Evolutionary conservation across 2,329 filamentous ascomycete genomes (phyloP).

Genomic region (Aspergillus hiratsukae): DNA sequence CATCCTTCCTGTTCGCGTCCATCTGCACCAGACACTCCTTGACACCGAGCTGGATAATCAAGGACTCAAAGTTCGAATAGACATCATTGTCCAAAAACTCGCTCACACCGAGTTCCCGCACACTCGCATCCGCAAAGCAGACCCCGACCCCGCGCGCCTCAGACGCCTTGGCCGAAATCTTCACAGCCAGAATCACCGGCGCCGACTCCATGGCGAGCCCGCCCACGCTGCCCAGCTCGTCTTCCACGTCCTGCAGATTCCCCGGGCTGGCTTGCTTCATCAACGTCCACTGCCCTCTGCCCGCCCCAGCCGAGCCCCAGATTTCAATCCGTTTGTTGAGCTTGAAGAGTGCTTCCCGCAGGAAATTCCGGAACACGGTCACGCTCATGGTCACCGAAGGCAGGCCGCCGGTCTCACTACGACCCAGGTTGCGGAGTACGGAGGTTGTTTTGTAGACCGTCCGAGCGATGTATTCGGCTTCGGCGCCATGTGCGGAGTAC

Average conservation of each 20-base stretch:
- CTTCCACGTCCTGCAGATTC: conserved; percentile 94
- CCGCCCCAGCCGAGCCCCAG: conserved; percentile 68
- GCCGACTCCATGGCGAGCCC: conserved; percentile 70
- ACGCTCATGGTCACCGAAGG: conserved; percentile 93
- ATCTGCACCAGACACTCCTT: conserved; percentile 86
- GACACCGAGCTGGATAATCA: conserved; percentile 92
- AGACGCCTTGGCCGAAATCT: conserved; percentile 79
- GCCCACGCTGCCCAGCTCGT: conserved; percentile 68
- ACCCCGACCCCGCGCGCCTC: conserved; percentile 87
- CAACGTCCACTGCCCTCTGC: conserved; percentile 83
- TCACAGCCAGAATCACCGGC: conserved; percentile 92
- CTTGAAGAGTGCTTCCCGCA: conserved; percentile 88
- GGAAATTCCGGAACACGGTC: conserved; percentile 92
- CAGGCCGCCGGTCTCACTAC: conserved; percentile 76
- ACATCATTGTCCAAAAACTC: conserved; percentile 99
- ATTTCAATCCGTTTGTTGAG: conserved; percentile 89
- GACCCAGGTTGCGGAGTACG: conserved; percentile 83
- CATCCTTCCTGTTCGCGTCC: conserved; percentile 76
- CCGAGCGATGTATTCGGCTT: conserved; percentile 46
- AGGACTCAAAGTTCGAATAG: conserved; percentile 94
- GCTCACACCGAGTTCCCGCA: conserved; percentile 90
- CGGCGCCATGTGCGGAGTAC: conserved; percentile 64
- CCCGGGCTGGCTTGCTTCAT: conserved; percentile 90
- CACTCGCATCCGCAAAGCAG: conserved; percentile 95
- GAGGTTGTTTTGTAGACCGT: conserved; percentile 98